Base-by-base conservation (phyloP, 805 yeast species). In the Schizosaccharomyces pombe region DNA sequence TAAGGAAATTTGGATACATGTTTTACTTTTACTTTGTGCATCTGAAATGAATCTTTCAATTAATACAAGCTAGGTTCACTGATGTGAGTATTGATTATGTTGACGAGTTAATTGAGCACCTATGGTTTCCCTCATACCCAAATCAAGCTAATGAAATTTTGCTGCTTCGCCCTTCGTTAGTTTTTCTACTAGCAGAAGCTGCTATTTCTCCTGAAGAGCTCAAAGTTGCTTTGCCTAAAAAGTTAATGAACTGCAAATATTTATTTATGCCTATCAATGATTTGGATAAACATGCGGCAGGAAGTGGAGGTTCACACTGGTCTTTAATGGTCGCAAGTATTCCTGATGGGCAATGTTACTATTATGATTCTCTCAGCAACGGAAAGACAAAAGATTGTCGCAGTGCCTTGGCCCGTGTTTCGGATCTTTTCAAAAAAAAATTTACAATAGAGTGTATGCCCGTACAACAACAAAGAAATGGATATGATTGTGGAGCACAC, bases 351-450 rank as follows among this genome's bases (percentile, higher is more conserved):
- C 49, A 43, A 26, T 43, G 49, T 26, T 43, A 22, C 12, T 43
- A 43, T 43, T 43, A 43, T 43, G 49, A 43, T 26, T 43, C 49
- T 5, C 19, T 43, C 30, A 43, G 49, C 31, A 43, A 43, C 26
- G 49, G 49, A 1, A 43, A 43, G 26, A 43, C 49, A 19, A 43
- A 26, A 24, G 49, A 43, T 14, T 43, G 49, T 30, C 8, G 14
- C 4, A 43, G 30, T 22, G 49, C 49, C 8, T n/a, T 43, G 9
- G 8, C 14, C 26, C 49, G 49, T 11, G 14, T 43, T 2, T 43
- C 49, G 5, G 14, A 22, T 4, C 49, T 43, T 1, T 26, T 43
- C 9, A 5, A 43, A 6, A 43, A 43, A 26, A 29, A 43, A 3
- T 43, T 43, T 26, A 22, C 49, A 19, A 43, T 43, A 12, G n/a